phyloP scores from a whole-genome alignment of 768 basidiomycete species.

The Mrakia blollopis region DNA sequence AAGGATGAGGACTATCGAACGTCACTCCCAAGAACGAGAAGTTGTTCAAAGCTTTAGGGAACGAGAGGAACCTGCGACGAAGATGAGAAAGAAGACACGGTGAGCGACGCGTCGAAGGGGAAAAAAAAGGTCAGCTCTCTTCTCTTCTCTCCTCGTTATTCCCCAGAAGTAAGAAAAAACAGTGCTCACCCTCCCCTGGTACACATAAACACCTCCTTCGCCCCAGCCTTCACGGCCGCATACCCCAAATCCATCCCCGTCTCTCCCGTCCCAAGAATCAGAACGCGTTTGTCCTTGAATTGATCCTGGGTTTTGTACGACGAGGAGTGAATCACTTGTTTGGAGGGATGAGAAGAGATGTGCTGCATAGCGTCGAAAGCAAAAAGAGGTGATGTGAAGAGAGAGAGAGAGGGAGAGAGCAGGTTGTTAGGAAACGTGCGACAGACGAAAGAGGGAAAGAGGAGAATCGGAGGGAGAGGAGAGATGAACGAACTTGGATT shows the following conservation, averaged over 20 bases:
- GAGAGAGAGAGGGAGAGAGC: not conserved
- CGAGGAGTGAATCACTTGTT: slow-evolving; percentile 51
- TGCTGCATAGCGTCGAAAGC: slow-evolving; percentile 1
- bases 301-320: slow-evolving; percentile 53
- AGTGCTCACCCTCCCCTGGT: slow-evolving; percentile 51
- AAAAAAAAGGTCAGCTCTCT: not conserved
- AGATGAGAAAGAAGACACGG: not conserved
- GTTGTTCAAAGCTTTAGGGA: slow-evolving; percentile 60
- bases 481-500: slow-evolving; percentile 40
- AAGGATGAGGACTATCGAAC: slow-evolving; percentile 43
- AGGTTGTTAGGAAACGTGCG: not conserved
- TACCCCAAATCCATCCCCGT: slow-evolving; percentile 59
- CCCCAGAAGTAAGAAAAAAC: not conserved
- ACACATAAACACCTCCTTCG: slow-evolving; percentile 55
- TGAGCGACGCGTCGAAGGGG: not conserved
- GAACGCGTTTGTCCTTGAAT: slow-evolving; percentile 50
- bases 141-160: slow-evolving; percentile 26
- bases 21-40: slow-evolving; percentile 53
- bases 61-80: slow-evolving; percentile 51
- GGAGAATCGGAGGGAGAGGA: too few species aligned
- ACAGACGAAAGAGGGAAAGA: not conserved
- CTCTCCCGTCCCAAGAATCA: slow-evolving; percentile 60
- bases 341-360: slow-evolving; percentile 20
- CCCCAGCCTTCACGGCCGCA: slow-evolving; percentile 50
- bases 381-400: too few species aligned